Conservation (phyloP, 1,284 basidiomycete species). For the Agroathelia rolfsii region DNA sequence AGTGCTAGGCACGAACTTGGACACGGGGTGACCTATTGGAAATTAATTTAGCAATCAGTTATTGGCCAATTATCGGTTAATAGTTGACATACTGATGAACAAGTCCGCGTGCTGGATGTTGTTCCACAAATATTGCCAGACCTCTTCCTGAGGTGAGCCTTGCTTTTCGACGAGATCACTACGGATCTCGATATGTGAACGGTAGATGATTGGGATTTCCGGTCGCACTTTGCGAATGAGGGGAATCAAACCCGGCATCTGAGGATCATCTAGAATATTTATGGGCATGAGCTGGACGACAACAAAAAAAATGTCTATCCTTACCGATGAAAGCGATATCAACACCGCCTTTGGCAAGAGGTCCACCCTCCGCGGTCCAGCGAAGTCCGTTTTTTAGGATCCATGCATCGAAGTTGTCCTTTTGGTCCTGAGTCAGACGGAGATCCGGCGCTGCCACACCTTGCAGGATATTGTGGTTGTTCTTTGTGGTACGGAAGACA, state of each 20-base stretch:
- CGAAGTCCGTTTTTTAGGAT: conserved; percentile 73
- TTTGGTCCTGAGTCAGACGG: conserved; percentile 64
- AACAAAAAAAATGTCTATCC: conserved; percentile 10
- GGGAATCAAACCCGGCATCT: conserved; percentile 82
- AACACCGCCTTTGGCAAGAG: conserved; percentile 68
- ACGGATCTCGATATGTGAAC: conserved; percentile 85
- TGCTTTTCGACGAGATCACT: conserved; percentile 65
- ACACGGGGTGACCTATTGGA: conserved; percentile 65
- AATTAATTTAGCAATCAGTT: conserved; percentile 4
- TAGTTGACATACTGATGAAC: conserved; percentile 55
- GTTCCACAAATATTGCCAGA: conserved; percentile 86
- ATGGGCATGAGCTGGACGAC: conserved; percentile 5
- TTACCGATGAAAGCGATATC: conserved; percentile 77
- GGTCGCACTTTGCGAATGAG: conserved; percentile 75
- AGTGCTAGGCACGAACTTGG: conserved; percentile 78
- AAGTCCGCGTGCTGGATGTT: conserved; percentile 79
- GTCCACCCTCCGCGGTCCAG: conserved; percentile 75
- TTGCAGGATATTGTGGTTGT: conserved; percentile 86
- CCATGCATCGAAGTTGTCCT: conserved; percentile 80
- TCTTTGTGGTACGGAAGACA: conserved; percentile 85
- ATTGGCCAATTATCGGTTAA: conserved; percentile 1
- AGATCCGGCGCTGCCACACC: conserved; percentile 71
- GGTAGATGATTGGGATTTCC: conserved; percentile 76
- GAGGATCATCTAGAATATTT: conserved; percentile 54
- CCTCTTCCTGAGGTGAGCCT: conserved; percentile 76